These are phyloP conservation scores for Pleodorina starrii DNA, from an alignment of 139 green algal genomes.

Conservation along the genomic window DNA sequence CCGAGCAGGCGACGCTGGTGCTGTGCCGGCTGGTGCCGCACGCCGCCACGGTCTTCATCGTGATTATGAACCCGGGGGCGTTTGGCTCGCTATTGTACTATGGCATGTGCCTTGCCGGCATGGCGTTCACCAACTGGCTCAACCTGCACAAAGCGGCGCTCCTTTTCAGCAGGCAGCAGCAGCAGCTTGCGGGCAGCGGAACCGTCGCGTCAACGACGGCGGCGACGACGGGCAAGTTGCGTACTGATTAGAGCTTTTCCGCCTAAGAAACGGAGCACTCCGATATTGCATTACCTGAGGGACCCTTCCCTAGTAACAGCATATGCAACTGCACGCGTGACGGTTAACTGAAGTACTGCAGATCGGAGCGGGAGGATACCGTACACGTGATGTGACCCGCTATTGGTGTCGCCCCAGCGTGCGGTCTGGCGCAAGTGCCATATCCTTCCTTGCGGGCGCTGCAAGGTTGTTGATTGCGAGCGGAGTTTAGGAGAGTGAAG, in stretches of 20 bases:
- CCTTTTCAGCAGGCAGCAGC: background rate
- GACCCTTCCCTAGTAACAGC: too few relatives aligned
- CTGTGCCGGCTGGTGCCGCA: slow-evolving; percentile 51
- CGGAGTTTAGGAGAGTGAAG: too few relatives aligned
- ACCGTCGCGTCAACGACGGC: background rate
- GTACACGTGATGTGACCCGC: too few relatives aligned
- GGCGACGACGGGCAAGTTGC: background rate
- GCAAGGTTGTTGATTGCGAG: too few relatives aligned
- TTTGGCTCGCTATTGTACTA: slow-evolving; percentile 57
- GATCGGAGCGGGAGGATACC: too few relatives aligned
- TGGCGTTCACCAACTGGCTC: slow-evolving; percentile 58
- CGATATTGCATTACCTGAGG: too few relatives aligned
- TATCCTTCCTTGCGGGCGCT: too few relatives aligned
- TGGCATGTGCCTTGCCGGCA: slow-evolving; percentile 52
- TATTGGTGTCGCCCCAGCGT: too few relatives aligned
- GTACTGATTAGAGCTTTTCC: background rate
- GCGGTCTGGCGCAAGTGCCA: too few relatives aligned
- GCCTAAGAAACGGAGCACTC: too few relatives aligned
- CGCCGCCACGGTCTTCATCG: slow-evolving; percentile 13
- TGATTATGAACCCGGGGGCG: slow-evolving; percentile 41
- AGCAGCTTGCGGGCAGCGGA: background rate
- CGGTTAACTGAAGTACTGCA: too few relatives aligned
- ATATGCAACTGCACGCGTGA: too few relatives aligned
- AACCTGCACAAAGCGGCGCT: slow-evolving; percentile 47
- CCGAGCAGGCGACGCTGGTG: slow-evolving; percentile 44